phyloP scores from a whole-genome alignment of 2,329 filamentous ascomycete genomes.

The Saccharata proteae region DNA sequence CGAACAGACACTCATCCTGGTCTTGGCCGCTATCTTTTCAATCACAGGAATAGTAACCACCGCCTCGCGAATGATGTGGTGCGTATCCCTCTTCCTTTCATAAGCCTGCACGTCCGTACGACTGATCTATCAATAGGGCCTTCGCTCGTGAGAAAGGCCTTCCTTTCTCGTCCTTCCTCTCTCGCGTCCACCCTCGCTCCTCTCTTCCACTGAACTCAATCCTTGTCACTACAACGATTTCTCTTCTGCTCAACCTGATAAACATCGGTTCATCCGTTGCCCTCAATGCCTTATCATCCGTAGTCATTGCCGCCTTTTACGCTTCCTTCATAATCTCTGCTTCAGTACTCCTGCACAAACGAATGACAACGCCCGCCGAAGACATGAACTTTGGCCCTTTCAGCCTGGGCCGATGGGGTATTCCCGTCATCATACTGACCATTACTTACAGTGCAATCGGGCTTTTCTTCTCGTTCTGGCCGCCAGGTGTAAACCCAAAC shows the following conservation, averaged over 20 bases:
- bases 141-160: constrained; percentile 33
- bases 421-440: constrained; percentile 15
- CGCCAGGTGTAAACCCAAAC: constrained; percentile 11
- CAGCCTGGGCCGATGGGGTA: constrained; percentile 11
- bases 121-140: no score
- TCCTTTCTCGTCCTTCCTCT: constrained; percentile 22
- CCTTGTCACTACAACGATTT: constrained; percentile 31
- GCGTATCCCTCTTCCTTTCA: no score
- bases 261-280: constrained; percentile 35
- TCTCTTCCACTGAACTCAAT: constrained; percentile 36
- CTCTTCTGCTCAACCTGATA: constrained; percentile 37
- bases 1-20: constrained; percentile 23
- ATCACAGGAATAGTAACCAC: constrained; percentile 27
- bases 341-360: constrained; percentile 10
- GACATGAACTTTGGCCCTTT: no score
- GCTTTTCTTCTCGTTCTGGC: constrained; percentile 21
- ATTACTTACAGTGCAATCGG: constrained; percentile 15
- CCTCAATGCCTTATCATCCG: not conserved
- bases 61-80: constrained; percentile 30
- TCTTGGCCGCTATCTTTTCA: constrained; percentile 28
- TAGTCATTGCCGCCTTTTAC: constrained; percentile 3
- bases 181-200: constrained; percentile 20
- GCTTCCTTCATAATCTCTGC: constrained; percentile 7
- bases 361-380: not conserved
- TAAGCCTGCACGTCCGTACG: no score